phyloP scores from a whole-genome alignment of 345 rosid species.

The Arabis alpina region DNA sequence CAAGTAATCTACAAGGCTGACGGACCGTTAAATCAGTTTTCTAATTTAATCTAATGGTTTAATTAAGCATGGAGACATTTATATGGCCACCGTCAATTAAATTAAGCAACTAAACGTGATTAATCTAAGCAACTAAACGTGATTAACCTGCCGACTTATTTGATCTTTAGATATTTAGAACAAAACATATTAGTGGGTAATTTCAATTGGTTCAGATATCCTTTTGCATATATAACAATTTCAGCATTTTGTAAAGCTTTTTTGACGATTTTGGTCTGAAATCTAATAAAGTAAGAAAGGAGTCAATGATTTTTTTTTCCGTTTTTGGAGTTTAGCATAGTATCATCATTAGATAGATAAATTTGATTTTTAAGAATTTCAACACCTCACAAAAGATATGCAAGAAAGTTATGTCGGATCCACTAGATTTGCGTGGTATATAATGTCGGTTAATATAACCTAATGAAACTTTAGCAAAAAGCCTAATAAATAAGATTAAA shows the following conservation, averaged over 20 bases:
- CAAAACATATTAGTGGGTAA: slow-evolving; percentile 13
- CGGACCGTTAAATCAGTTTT: slow-evolving; percentile 9
- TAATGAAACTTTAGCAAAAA: background rate
- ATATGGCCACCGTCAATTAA: slow-evolving; percentile 16
- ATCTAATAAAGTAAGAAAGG: slow-evolving; percentile 29
- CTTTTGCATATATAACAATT: background rate
- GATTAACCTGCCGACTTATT: slow-evolving; percentile 36
- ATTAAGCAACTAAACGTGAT: slow-evolving; percentile 1
- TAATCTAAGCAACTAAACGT: background rate
- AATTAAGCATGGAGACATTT: background rate
- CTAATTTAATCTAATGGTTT: background rate
- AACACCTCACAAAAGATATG: slow-evolving; percentile 42
- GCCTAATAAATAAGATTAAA: background rate
- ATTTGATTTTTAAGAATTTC: slow-evolving; percentile 37
- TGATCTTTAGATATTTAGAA: slow-evolving; percentile 31
- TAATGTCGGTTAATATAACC: slow-evolving; percentile 35
- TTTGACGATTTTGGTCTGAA: slow-evolving; percentile 37
- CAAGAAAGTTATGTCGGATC: slow-evolving; percentile 42
- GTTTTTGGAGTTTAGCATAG: slow-evolving; percentile 41
- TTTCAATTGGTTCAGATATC: slow-evolving; percentile 31
- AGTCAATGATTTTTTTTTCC: slow-evolving; percentile 38
- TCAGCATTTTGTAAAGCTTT: slow-evolving; percentile 29
- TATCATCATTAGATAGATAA: slow-evolving; percentile 38
- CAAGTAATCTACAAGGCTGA: slow-evolving; percentile 1
- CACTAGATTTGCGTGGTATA: slow-evolving; percentile 32